Evolutionary conservation across 352 stramenopile genomes (phyloP).

Genomic region (Phytophthora cajani): DNA sequence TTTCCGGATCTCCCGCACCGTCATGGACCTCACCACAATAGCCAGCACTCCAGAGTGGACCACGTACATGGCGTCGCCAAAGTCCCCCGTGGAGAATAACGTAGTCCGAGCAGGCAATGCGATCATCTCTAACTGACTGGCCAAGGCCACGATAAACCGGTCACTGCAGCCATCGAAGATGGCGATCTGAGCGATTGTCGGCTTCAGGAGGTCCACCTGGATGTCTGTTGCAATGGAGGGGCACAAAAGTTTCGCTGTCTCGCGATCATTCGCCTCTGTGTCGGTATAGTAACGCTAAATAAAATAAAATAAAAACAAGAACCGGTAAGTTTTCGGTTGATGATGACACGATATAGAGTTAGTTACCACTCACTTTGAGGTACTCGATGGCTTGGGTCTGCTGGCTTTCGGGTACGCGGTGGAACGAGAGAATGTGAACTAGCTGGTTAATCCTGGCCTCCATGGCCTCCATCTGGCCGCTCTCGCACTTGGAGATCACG

Average conservation of each 20-base stretch:
- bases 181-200: slow-evolving; percentile 54
- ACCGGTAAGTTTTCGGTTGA: not conserved
- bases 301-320: not conserved
- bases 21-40: slow-evolving; percentile 60
- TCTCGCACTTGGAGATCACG: slow-evolving; percentile 81
- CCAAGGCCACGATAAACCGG: slow-evolving; percentile 65
- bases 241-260: slow-evolving; percentile 73
- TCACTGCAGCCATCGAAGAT: slow-evolving; percentile 69
- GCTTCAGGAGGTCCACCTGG: slow-evolving; percentile 71
- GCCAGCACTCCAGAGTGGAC: slow-evolving; percentile 70
- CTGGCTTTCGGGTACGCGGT: slow-evolving; percentile 58
- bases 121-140: slow-evolving; percentile 67
- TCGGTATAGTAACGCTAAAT: slow-evolving; percentile 68
- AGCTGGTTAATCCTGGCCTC: slow-evolving; percentile 78
- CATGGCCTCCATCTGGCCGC: slow-evolving; percentile 56
- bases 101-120: slow-evolving; percentile 63
- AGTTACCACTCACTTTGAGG: slow-evolving; percentile 29
- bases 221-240: slow-evolving; percentile 79
- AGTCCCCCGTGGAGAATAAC: slow-evolving; percentile 63
- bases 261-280: slow-evolving; percentile 69
- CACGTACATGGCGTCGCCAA: slow-evolving; percentile 79
- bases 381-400: slow-evolving; percentile 74
- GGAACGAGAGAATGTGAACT: slow-evolving; percentile 69
- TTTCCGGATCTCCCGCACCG: slow-evolving; percentile 75
- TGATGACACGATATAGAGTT: no score